Evolutionary conservation across 306 rosid species (phyloP).

Genomic region (Vigna unguiculata): DNA sequence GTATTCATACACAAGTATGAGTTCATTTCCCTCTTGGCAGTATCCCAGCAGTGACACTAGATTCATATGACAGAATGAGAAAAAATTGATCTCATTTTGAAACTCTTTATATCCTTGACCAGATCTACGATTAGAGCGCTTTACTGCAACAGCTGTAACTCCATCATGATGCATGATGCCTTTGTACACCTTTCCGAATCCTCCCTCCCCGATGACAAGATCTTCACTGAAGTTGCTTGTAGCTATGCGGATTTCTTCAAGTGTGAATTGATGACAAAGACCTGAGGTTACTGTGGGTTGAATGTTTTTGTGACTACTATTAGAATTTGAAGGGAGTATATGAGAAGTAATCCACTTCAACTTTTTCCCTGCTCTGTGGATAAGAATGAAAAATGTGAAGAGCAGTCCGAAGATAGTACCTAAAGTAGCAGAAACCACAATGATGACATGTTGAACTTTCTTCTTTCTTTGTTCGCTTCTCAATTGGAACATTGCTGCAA

Average conservation of each 20-base stretch:
- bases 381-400: slow-evolving; percentile 9
- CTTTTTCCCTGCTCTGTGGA: slow-evolving; percentile 7
- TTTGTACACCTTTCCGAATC: slow-evolving; percentile 63
- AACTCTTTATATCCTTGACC: slow-evolving; percentile 57
- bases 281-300: slow-evolving; percentile 39
- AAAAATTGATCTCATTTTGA: slow-evolving; percentile 50
- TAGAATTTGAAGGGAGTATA: slow-evolving; percentile 11
- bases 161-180: slow-evolving; percentile 43
- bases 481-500: slow-evolving; percentile 38
- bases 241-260: slow-evolving; percentile 49
- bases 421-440: slow-evolving; percentile 26
- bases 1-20: slow-evolving; percentile 59
- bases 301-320: neutral
- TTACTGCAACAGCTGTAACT: slow-evolving; percentile 43
- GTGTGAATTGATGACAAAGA: slow-evolving; percentile 45
- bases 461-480: slow-evolving; percentile 16
- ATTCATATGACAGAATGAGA: slow-evolving; percentile 50
- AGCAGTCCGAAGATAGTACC: slow-evolving; percentile 35
- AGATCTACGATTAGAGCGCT: slow-evolving; percentile 54
- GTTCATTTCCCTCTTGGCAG: slow-evolving; percentile 57
- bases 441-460: neutral
- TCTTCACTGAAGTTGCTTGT: slow-evolving; percentile 51
- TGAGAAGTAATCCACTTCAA: slow-evolving; percentile 8
- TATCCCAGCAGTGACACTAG: slow-evolving; percentile 53
- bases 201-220: slow-evolving; percentile 56